Evolutionary conservation across 345 rosid genomes (phyloP).

Genomic region (Euphorbia pulcherrima): DNA sequence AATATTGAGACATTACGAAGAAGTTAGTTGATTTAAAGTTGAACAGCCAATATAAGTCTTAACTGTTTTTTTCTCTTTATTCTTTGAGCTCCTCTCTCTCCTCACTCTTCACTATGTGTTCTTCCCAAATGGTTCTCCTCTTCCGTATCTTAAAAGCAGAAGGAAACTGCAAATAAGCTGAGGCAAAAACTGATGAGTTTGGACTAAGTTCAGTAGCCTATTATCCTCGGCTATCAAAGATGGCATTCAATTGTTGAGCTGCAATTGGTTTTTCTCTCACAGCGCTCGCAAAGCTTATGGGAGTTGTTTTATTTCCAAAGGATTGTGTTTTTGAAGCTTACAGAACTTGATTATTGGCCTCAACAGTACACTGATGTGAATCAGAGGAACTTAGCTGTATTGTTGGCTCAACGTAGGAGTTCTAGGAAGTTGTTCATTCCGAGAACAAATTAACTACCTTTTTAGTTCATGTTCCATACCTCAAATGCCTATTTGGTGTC

Average conservation of each 20-base stretch:
- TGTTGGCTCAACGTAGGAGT: constrained; percentile 5
- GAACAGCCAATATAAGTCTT: too few relatives aligned
- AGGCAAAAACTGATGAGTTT: constrained; percentile 8
- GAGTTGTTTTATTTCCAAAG: constrained; percentile 15
- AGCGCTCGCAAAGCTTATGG: constrained; percentile 11
- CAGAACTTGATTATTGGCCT: constrained; percentile 15
- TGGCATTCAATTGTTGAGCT: constrained; percentile 10
- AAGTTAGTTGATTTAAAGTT: neutral
- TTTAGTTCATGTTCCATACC: too few relatives aligned
- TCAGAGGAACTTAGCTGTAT: constrained; percentile 21
- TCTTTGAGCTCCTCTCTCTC: too few relatives aligned
- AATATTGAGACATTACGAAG: neutral
- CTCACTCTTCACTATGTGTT: too few relatives aligned
- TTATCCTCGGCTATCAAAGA: constrained; percentile 13
- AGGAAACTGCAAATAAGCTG: constrained; percentile 15
- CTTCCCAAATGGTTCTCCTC: neutral
- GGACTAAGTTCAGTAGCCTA: constrained; percentile 2
- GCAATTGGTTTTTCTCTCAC: constrained; percentile 15
- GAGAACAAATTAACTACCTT: too few relatives aligned
- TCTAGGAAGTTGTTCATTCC: constrained; percentile 18
- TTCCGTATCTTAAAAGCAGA: neutral
- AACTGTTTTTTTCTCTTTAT: too few relatives aligned
- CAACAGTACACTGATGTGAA: constrained; percentile 20
- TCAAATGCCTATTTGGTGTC: too few relatives aligned
- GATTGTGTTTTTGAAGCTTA: constrained; percentile 4